Evolutionary conservation across 2,329 filamentous ascomycete genomes (phyloP), one percentile per base, ranked within the genome.

Genomic region (Aspergillus tanneri): DNA sequence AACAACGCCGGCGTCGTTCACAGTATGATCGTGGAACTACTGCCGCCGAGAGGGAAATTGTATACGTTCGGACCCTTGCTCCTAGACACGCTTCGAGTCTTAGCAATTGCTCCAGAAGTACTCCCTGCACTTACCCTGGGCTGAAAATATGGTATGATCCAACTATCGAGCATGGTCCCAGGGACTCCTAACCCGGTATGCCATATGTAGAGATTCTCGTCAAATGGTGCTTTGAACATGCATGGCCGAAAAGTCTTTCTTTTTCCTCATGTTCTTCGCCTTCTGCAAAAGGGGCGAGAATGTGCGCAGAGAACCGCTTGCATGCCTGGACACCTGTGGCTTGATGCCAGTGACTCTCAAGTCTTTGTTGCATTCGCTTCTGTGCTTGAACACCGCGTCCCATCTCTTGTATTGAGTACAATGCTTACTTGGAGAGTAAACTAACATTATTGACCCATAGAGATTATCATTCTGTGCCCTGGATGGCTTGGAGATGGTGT

Each of bases 1-100:
- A 90, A 64, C 87, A 90, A 65, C 84, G 87, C 52, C 85, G 85
- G 40, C 83, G 87, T 46, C 82, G 83, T 43, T 91, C 87, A 18
- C 85, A 88, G 61, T 95, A 83, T 59, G 90, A 95, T 60, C 86
- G 89, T 52, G 90, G 90, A 22, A 93, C 87, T 22, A 81, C 83
- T 48, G 79, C 87, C 52, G 85, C 86, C 16, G 84, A 82, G 16
- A 71, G 85, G 10, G 84, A 87, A 62, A 81, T 86, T 32, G 57
- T 64, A 5, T 66, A 62, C 45, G 60, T 63, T 43, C 56, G 54
- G 23, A 61, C 59, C 4, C 50, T 57, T 39, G 52, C 52, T 35
- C 53, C 58, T 4, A 54, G 49, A 19, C 53, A 49, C 48, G 47
- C 54, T 16, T 47, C 55, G 38, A 53, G 48, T 47, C 41, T 46